Percentiles rank a stretch among this genome's conserved stretches.
phyloP scores from a whole-genome alignment of 345 rosid species.

The Acer campestre region DNA sequence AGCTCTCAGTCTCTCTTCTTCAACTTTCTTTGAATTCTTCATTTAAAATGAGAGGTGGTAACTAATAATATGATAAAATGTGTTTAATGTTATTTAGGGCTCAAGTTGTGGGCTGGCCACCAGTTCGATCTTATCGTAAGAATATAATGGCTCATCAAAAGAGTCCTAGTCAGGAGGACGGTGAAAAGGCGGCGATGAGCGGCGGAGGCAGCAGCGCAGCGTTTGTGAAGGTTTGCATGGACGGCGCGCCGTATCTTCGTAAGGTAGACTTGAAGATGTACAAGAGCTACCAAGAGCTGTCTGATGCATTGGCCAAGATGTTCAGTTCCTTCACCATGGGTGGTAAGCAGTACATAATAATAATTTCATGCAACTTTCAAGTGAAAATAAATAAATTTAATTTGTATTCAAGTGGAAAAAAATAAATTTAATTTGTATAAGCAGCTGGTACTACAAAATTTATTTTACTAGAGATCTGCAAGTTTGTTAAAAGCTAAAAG shows the following conservation, averaged over 20 bases:
- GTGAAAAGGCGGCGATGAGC: slow-evolving; percentile 29
- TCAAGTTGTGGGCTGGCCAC: slow-evolving; percentile 98
- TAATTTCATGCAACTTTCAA: neutral
- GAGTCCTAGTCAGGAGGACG: slow-evolving; percentile 37
- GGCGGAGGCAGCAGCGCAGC: slow-evolving; percentile 47
- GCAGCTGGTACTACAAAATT: too few species aligned
- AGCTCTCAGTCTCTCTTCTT: slow-evolving; percentile 2
- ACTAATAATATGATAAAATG: neutral
- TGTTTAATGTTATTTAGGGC: slow-evolving; percentile 42
- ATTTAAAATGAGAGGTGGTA: neutral
- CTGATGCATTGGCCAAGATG: slow-evolving; percentile 90
- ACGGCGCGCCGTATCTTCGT: slow-evolving; percentile 94
- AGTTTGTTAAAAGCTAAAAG: too few species aligned
- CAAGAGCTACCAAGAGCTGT: slow-evolving; percentile 79
- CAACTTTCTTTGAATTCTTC: neutral
- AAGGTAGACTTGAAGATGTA: slow-evolving; percentile 95
- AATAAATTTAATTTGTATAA: too few species aligned
- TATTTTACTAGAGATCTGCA: neutral
- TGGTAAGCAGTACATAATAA: slow-evolving; percentile 25
- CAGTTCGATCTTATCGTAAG: slow-evolving; percentile 88
- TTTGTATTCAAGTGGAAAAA: neutral
- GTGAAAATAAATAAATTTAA: neutral
- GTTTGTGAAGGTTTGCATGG: slow-evolving; percentile 95
- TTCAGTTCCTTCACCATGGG: slow-evolving; percentile 98
- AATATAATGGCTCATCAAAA: slow-evolving; percentile 81